These are phyloP conservation scores for Lentinula sp. DNA, from an alignment of 768 basidiomycete species.

Conservation along the genomic window DNA sequence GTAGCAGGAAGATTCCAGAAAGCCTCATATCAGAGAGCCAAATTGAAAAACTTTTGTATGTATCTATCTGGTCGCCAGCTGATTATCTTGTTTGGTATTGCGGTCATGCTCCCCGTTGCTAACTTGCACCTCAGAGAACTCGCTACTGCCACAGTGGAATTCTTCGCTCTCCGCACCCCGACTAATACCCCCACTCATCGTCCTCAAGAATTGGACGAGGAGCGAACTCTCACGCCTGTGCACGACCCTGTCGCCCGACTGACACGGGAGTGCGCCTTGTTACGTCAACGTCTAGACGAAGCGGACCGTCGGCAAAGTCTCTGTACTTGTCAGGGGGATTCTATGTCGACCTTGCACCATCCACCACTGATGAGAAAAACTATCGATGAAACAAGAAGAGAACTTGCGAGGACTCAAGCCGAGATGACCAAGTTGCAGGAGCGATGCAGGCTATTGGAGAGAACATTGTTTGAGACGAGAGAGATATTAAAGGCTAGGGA, in stretches of 20 bases:
- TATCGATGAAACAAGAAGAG: slow-evolving; percentile 48
- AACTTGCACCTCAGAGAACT: slow-evolving; percentile 41
- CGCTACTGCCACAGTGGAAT: slow-evolving; percentile 54
- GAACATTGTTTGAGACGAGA: slow-evolving; percentile 56
- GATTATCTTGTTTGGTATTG: slow-evolving; percentile 12
- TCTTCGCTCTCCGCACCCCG: slow-evolving; percentile 44
- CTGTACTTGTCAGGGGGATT: slow-evolving; percentile 32
- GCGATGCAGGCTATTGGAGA: slow-evolving; percentile 56
- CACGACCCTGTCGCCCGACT: slow-evolving; percentile 33
- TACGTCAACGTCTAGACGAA: slow-evolving; percentile 43
- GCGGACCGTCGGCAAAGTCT: slow-evolving; percentile 26
- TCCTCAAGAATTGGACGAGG: slow-evolving; percentile 23
- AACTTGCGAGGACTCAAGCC: slow-evolving; percentile 46
- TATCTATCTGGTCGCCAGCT: neutral
- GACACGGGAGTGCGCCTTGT: slow-evolving; percentile 35
- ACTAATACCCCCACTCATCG: slow-evolving; percentile 19
- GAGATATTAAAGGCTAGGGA: slow-evolving; percentile 55
- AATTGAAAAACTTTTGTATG: neutral
- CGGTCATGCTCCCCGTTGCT: slow-evolving; percentile 38
- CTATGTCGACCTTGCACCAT: slow-evolving; percentile 34
- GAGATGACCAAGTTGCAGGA: slow-evolving; percentile 57
- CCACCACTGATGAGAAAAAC: slow-evolving; percentile 45
- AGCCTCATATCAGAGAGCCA: neutral
- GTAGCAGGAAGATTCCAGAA: neutral
- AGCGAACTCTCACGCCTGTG: slow-evolving; percentile 27